A percentile compares a stretch with the other conserved stretches of the same genome.
Conservation (phyloP, 768 basidiomycete species). For the Porphyrellus cyaneotinctus region DNA sequence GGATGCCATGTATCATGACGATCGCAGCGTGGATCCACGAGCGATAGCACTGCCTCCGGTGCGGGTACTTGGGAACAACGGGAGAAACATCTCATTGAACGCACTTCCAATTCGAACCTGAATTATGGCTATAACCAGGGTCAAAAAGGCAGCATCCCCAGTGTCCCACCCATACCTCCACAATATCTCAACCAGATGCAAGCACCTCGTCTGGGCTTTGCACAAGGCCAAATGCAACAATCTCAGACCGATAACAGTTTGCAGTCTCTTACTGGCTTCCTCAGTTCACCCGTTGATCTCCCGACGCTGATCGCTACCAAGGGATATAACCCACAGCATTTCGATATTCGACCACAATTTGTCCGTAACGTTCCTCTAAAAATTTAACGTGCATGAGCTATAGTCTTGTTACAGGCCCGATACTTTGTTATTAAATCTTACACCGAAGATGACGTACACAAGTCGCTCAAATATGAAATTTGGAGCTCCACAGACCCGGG, state of each 20-base stretch:
- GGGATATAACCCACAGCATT: slow-evolving; percentile 86
- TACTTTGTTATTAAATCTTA: slow-evolving; percentile 99
- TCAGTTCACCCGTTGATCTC: slow-evolving; percentile 75
- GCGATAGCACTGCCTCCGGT: slow-evolving; percentile 32
- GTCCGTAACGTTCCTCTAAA: slow-evolving; percentile 40
- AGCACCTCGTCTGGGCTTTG: slow-evolving; percentile 39
- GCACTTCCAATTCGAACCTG: slow-evolving; percentile 67
- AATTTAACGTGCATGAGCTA: not conserved
- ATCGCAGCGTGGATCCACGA: slow-evolving; percentile 34
- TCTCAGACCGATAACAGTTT: slow-evolving; percentile 24
- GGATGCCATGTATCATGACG: slow-evolving; percentile 30
- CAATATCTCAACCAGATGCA: slow-evolving; percentile 64
- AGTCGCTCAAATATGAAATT: slow-evolving; percentile 95
- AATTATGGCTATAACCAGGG: slow-evolving; percentile 52
- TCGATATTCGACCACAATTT: slow-evolving; percentile 76
- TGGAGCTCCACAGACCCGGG: slow-evolving; percentile 98
- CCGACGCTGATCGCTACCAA: slow-evolving; percentile 81
- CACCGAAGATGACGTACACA: slow-evolving; percentile 98
- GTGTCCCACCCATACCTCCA: slow-evolving; percentile 66
- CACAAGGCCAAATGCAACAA: slow-evolving; percentile 26
- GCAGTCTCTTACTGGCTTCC: slow-evolving; percentile 45
- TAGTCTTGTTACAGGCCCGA: slow-evolving; percentile 55
- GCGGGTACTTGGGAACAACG: slow-evolving; percentile 60
- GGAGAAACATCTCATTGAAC: slow-evolving; percentile 51
- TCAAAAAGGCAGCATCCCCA: slow-evolving; percentile 47